Evolutionary conservation across 495 filamentous ascomycete genomes (phyloP).

Genomic region (Pseudotulostoma volvatum): DNA sequence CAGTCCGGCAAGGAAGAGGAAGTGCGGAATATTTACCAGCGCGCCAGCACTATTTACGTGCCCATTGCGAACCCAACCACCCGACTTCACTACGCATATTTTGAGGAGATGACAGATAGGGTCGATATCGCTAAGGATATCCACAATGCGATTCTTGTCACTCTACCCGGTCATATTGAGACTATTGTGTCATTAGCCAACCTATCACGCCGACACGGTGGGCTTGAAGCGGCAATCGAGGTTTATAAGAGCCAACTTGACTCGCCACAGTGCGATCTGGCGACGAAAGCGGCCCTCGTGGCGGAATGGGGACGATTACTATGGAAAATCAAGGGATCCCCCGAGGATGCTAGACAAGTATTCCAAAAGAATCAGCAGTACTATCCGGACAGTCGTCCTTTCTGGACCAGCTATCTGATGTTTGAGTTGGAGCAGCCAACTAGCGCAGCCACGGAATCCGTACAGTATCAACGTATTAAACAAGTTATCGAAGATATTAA

Average conservation of each 20-base stretch:
- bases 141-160: conserved; percentile 59
- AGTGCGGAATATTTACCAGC: conserved; percentile 82
- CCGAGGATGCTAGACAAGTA: conserved; percentile 71
- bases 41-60: conserved; percentile 67
- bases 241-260: conserved; percentile 72
- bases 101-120: conserved; percentile 71
- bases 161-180: conserved; percentile 62
- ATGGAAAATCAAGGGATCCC: conserved; percentile 78
- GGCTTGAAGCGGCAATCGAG: conserved; percentile 73
- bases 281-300: conserved; percentile 72
- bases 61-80: conserved; percentile 68
- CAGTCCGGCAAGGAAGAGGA: conserved; percentile 76
- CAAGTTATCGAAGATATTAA: conserved; percentile 65
- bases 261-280: conserved; percentile 50
- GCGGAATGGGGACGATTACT: conserved; percentile 79
- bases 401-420: conserved; percentile 79
- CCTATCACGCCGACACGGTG: conserved; percentile 65
- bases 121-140: conserved; percentile 68
- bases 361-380: conserved; percentile 70
- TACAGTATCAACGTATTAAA: conserved; percentile 59
- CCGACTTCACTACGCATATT: conserved; percentile 82
- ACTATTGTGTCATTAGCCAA: conserved; percentile 83
- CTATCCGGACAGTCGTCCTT: conserved; percentile 74
- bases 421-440: conserved; percentile 87
- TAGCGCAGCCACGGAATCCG: conserved; percentile 41